Evolutionary conservation across 768 basidiomycete genomes (phyloP), one percentile per base, ranked within the genome.

Genomic region (Russula emetica): DNA sequence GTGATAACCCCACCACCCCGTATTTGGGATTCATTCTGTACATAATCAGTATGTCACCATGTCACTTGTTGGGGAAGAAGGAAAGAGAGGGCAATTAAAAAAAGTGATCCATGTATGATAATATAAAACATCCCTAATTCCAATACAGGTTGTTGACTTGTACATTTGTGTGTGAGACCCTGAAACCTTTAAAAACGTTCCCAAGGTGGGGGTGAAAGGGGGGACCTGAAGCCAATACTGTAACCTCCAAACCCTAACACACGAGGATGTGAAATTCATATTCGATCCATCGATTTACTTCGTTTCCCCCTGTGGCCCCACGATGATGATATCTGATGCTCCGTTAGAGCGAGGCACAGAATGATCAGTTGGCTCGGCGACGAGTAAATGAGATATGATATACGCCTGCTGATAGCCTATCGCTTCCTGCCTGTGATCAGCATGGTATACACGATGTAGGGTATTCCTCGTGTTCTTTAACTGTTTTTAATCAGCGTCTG

Each of bases 401-500:
- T 60, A 55, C 22, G 18, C 40, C 38, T 30, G 36, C 38, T 28
- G 11, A 5, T 40, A n/a, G n/a, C 6, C 14, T 16, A 42, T 60
- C 45, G 26, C 16, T 9, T 9, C 47, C 47, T 49, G n/a, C 10
- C 14, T 10, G 54, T 60, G 53, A 60, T 64, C 36, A 54, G 58
- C 59, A 55, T 64, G 63, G 45, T 49, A 16, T 38, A 44, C 57
- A 59, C 36, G 58, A 54, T 63, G 57, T 24, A 45, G 30, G 34
- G 49, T 28, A 47, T 40, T 55, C 53, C 36, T 18, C 34, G 26
- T 44, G 61, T n/a, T 3, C 56, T 18, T 24, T 45, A 53, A 38
- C 22, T 13, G 18, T 20, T 38, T 47, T 36, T 40, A 45, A 47
- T 58, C 56, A 38, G 42, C 13, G 50, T 58, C 30, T 22, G 32